Base-by-base conservation (phyloP, 306 rosid genomes). In the Fragaria iinumae region DNA sequence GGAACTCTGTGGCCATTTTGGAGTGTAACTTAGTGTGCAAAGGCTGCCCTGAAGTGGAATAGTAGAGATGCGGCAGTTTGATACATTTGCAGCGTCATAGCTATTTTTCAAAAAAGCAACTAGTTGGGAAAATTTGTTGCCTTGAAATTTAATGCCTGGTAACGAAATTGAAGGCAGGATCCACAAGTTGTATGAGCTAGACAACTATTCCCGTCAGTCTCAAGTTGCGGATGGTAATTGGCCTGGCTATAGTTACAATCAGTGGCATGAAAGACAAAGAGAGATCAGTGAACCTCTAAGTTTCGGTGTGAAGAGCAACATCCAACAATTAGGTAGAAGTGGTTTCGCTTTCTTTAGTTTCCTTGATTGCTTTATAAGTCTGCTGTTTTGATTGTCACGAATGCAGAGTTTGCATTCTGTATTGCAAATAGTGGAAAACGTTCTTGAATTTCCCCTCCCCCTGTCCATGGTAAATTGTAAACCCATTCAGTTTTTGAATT, bases 91-190 rank as follows among this genome's bases (percentile, higher is more conserved):
- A n/a, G 64, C 39, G 55, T 45, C 11, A 11, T 29, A 29, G 32
- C 32, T 29, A 29, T 29, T 29, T 76, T 77, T 57, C 29, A 14
- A 27, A 21, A 45, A 29, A 64, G 25, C 43, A 81, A 62, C 50
- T 80, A 73, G 60, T 67, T 50, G 72, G 50, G 68, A 69, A 65
- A 17, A 38, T 74, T 53, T 64, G 66, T 84, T 77, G 65, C 65
- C 66, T 73, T 68, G 59, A 56, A 63, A 53, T 76, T 84, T 84
- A 84, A 84, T 84, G 87, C 87, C 87, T 80, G 84, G 78, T 78
- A 80, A 77, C 82, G 71, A 84, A 84, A 68, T 77, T 62, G 87
- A 69, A 77, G 84, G 82, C 56, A 84, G 84, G 84, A 84, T 77
- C 82, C 80, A 67, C 44, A 38, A 69, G 5, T 49, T 84, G 11